phyloP scores from a whole-genome alignment of 129 eudicot species.

The Heracleum sosnowskyi region DNA sequence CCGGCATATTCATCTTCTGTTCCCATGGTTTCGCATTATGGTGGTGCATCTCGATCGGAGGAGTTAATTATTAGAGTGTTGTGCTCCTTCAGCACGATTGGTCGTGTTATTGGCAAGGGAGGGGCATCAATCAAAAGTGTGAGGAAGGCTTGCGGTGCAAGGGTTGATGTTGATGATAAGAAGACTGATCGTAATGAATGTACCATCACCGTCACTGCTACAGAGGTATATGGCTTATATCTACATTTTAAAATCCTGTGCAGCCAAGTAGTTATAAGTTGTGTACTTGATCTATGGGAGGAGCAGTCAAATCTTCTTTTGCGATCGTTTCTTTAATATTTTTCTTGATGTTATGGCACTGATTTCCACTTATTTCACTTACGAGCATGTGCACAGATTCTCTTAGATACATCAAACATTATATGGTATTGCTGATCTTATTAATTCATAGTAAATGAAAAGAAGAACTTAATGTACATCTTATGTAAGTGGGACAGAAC shows the following conservation, averaged over 20 bases:
- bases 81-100: slow-evolving; percentile 66
- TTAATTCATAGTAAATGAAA: background rate
- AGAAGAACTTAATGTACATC: background rate
- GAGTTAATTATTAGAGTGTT: slow-evolving; percentile 63
- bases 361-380: background rate
- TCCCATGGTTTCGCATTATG: slow-evolving; percentile 69
- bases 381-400: background rate
- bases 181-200: slow-evolving; percentile 57
- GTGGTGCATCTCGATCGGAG: slow-evolving; percentile 51
- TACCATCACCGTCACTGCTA: slow-evolving; percentile 46
- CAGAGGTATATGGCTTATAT: slow-evolving; percentile 44
- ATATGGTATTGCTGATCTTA: background rate
- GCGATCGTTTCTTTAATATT: background rate
- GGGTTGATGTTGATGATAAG: slow-evolving; percentile 72
- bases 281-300: background rate
- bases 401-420: background rate
- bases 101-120: slow-evolving; percentile 94
- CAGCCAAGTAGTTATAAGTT: background rate
- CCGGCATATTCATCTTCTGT: slow-evolving; percentile 64
- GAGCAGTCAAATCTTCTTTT: background rate
- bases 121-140: slow-evolving; percentile 72
- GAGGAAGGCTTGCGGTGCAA: slow-evolving; percentile 85
- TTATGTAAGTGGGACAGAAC: background rate
- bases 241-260: background rate
- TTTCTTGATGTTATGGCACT: background rate